Base-by-base conservation (phyloP, 805 yeast species). In the Candida ipomoeae region DNA sequence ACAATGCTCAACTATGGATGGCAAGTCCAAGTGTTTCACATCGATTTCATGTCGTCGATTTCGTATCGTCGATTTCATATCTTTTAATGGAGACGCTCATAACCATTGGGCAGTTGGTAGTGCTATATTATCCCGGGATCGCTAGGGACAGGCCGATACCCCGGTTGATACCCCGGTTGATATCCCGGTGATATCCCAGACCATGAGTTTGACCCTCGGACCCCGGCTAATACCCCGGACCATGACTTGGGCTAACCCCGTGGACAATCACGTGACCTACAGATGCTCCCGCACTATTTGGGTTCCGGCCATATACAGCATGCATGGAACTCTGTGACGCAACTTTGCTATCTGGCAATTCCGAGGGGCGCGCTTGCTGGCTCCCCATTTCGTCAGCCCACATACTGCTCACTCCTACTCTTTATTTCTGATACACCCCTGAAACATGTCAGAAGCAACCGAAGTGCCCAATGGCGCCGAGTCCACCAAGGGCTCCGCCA, bases 401-500 rank as follows among this genome's bases (percentile, higher is more conserved):
- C 11, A 29, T n/a, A 5, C 5, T 14, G 18, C 36, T 1, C 8
- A 18, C 37, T 20, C 8, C 34, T 26, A 29, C 17, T 42, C 34
- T 20, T 33, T 20, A 23, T 23, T 8, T 14, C 41, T 39, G 41
- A 39, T 7, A 21, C 17, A 37, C 29, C 42, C 8, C 33, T 5
- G 11, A 32, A 20, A 10, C 14, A 55, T 55, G 58, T 55, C 58
- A 13, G 58, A 50, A n/a, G 11, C 50, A 29, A 40, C 52, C 10
- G 42, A 34, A 21, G 15, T 20, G 26, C 44, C 55, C n/a, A 39
- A 44, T 18, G 53, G 50, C 21, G 26, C 52, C 11, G 53, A 46
- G 48, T 29, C 35, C 21, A 48, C 54, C 41, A 55, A 48, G 21
- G 56, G 56, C 31, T 48, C 57, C 15, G 40, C 48, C 50, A 52